Percentiles rank a stretch among this genome's conserved stretches.
Evolutionary conservation across 2,329 filamentous ascomycete species (phyloP).

Genomic region (Tolypocladium ovalisporum): DNA sequence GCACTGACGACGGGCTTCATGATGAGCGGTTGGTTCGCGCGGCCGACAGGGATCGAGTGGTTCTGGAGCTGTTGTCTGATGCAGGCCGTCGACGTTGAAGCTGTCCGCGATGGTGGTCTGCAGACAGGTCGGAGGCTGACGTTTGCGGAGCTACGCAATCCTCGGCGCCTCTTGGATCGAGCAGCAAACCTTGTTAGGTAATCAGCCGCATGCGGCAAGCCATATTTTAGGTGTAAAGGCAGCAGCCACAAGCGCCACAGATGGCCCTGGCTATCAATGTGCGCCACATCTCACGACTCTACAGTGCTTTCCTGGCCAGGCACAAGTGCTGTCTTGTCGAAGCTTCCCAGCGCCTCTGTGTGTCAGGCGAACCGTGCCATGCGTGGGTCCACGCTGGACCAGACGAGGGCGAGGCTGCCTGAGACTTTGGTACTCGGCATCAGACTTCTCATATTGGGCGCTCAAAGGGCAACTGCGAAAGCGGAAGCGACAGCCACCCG

Average conservation of each 20-base stretch:
- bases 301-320: no score
- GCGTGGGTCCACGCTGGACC: neutral
- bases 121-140: neutral
- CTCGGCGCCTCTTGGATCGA: neutral
- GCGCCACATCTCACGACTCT: neutral
- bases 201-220: neutral
- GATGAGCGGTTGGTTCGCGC: slow-evolving; percentile 21
- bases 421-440: neutral
- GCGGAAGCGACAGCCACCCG: neutral
- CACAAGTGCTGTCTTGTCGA: no score
- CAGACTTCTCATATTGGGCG: neutral
- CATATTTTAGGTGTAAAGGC: neutral
- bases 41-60: neutral
- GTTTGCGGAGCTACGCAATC: neutral
- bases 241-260: neutral
- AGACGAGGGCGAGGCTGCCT: neutral
- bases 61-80: neutral
- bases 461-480: neutral
- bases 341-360: neutral
- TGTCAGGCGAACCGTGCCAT: no score
- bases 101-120: neutral
- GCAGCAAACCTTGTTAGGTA: neutral
- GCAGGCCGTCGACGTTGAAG: neutral
- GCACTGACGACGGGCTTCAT: slow-evolving; percentile 96
- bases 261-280: neutral